Evolutionary conservation across 148 eudicot genomes (phyloP).

Genomic region (Persicaria tinctoria): DNA sequence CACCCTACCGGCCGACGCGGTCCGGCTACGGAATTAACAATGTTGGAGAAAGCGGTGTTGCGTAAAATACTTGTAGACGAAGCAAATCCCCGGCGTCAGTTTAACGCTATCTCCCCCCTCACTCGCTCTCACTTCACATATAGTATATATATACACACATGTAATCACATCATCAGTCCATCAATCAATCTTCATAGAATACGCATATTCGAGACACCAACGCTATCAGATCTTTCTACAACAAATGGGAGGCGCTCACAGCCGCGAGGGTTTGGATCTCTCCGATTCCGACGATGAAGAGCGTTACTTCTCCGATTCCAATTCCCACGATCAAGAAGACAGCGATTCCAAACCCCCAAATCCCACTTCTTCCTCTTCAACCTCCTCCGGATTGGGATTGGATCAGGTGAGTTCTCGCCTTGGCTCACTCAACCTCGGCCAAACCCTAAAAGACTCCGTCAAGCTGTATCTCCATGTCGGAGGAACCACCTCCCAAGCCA

Average conservation of each 20-base stretch:
- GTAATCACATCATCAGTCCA: background rate
- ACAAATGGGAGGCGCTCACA: background rate
- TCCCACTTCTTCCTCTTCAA: background rate
- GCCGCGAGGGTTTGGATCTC: background rate
- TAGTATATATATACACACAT: too few species aligned
- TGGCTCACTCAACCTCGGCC: background rate
- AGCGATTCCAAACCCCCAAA: background rate
- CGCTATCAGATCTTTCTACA: background rate
- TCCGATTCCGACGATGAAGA: background rate
- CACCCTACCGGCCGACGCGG: too few species aligned
- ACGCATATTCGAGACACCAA: too few species aligned
- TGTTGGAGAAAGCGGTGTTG: background rate
- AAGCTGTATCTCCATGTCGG: constrained; percentile 78
- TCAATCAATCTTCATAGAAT: background rate
- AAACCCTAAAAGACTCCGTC: constrained; percentile 32
- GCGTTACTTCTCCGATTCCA: background rate
- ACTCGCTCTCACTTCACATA: background rate
- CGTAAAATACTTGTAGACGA: background rate
- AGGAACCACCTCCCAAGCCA: constrained; percentile 77
- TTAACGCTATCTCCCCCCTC: background rate
- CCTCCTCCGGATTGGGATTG: background rate
- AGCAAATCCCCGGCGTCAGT: background rate
- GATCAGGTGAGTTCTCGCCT: background rate
- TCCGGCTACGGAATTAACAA: too few species aligned
- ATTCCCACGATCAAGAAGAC: background rate